phyloP scores from a whole-genome alignment of 768 basidiomycete species.

The Serendipita indica region DNA sequence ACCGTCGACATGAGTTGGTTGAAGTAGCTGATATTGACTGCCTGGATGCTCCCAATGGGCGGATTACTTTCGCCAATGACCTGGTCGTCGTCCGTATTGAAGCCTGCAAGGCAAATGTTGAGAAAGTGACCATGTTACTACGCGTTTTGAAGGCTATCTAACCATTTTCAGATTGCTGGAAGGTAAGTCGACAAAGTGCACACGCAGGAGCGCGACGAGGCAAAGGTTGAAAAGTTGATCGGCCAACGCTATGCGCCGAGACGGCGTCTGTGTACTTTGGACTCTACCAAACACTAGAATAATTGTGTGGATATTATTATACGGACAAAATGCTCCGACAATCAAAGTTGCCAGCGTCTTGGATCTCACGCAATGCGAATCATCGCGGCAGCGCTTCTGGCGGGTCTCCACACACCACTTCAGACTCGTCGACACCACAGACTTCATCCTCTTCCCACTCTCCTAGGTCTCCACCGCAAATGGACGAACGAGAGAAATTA shows the following conservation, averaged over 20 bases:
- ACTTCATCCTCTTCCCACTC: slow-evolving; percentile 6
- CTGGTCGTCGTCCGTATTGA: background rate
- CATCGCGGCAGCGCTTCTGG: background rate
- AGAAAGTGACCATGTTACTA: background rate
- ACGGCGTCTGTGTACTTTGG: no score
- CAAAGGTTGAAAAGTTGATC: no score
- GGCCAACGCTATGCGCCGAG: no score
- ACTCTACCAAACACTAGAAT: no score
- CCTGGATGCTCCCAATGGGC: background rate
- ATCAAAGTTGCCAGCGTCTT: background rate
- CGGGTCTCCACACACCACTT: background rate
- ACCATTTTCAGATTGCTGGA: background rate
- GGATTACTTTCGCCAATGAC: background rate
- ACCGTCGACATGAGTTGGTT: background rate
- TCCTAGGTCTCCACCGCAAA: background rate
- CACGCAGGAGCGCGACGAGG: no score
- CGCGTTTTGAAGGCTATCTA: background rate
- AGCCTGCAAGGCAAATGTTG: background rate
- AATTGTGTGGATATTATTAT: no score
- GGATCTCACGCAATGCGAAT: background rate
- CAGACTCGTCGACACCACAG: background rate
- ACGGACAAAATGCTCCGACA: no score
- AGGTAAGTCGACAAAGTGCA: no score
- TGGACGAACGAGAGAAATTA: background rate
- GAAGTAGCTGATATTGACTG: background rate